Percentiles rank a stretch among this genome's conserved stretches.
phyloP scores from a whole-genome alignment of 1,139 yeast genomes.

The Blastobotrys raffinosifermentans region DNA sequence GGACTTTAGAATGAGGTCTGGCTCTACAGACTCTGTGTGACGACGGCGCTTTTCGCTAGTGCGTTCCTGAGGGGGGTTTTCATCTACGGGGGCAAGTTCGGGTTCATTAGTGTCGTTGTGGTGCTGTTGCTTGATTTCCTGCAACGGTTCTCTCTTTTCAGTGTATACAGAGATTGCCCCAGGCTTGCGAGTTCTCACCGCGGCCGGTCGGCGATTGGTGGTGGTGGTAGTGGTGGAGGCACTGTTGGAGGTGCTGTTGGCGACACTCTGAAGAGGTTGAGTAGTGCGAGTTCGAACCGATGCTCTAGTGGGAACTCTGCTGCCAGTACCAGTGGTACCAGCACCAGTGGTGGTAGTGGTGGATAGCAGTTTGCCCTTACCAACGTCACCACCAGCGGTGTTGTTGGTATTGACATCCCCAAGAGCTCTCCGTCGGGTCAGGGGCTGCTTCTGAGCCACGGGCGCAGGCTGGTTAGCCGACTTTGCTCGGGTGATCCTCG shows the following conservation, averaged over 20 bases:
- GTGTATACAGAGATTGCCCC: not conserved
- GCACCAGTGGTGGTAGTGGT: conserved; percentile 1
- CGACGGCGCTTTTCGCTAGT: no score
- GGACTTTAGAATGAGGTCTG: conserved; percentile 7
- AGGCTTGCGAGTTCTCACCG: no score
- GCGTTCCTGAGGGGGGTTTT: no score
- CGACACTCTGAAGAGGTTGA: no score
- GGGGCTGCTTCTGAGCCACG: conserved; percentile 2
- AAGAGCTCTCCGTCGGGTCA: conserved; percentile 10
- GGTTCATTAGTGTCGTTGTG: not conserved
- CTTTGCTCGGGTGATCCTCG: conserved; percentile 13
- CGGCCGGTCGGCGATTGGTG: not conserved
- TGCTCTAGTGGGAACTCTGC: conserved; percentile 1
- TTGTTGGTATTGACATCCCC: conserved; percentile 14
- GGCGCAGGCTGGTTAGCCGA: conserved; percentile 12
- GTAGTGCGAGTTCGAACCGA: not conserved
- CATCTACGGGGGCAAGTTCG: no score
- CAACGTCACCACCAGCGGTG: conserved; percentile 7
- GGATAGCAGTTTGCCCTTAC: conserved; percentile 1
- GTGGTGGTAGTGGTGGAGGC: not conserved
- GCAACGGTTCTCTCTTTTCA: not conserved
- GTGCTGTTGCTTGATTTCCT: not conserved
- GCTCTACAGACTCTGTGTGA: no score
- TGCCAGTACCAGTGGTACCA: conserved; percentile 5
- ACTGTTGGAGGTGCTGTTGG: no score